Evolutionary conservation across 1,284 basidiomycete species (phyloP).

Genomic region (Psilocybe mexicana): DNA sequence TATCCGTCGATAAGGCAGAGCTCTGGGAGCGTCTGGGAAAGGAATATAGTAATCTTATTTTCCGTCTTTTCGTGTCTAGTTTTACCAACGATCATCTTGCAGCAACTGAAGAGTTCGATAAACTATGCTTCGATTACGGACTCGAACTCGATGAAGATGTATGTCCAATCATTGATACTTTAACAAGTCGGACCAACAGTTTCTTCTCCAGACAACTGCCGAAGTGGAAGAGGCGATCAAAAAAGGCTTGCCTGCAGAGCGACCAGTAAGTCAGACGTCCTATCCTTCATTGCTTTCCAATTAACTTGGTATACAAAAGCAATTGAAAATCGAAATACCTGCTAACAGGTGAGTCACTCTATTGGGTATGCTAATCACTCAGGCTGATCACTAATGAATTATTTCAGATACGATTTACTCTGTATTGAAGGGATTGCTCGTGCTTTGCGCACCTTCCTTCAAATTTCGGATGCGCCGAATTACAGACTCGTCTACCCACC

Average conservation of each 20-base stretch:
- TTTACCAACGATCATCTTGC: slow-evolving; percentile 22
- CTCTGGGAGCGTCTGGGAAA: slow-evolving; percentile 87
- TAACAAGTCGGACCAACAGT: neutral
- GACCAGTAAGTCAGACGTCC: slow-evolving; percentile 59
- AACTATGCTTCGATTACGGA: slow-evolving; percentile 96
- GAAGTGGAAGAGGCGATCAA: slow-evolving; percentile 82
- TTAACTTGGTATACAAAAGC: slow-evolving; percentile 42
- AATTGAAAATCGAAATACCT: slow-evolving; percentile 98
- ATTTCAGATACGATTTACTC: slow-evolving; percentile 89
- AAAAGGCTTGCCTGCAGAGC: slow-evolving; percentile 80
- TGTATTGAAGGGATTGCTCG: slow-evolving; percentile 96
- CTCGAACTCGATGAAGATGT: slow-evolving; percentile 98
- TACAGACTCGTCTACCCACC: slow-evolving; percentile 74
- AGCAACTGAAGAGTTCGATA: slow-evolving; percentile 95
- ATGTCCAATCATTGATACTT: slow-evolving; percentile 31
- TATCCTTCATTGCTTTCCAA: neutral
- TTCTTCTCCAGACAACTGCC: slow-evolving; percentile 72
- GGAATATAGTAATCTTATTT: slow-evolving; percentile 66
- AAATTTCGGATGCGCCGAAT: slow-evolving; percentile 66
- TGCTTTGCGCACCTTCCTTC: slow-evolving; percentile 85
- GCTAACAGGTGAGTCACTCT: slow-evolving; percentile 74
- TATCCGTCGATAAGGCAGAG: slow-evolving; percentile 94
- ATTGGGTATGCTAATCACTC: neutral
- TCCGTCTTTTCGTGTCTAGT: neutral
- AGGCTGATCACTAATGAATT: slow-evolving; percentile 7